Conservation (phyloP, 2,329 filamentous ascomycete species). For the Diaporthe citri region DNA sequence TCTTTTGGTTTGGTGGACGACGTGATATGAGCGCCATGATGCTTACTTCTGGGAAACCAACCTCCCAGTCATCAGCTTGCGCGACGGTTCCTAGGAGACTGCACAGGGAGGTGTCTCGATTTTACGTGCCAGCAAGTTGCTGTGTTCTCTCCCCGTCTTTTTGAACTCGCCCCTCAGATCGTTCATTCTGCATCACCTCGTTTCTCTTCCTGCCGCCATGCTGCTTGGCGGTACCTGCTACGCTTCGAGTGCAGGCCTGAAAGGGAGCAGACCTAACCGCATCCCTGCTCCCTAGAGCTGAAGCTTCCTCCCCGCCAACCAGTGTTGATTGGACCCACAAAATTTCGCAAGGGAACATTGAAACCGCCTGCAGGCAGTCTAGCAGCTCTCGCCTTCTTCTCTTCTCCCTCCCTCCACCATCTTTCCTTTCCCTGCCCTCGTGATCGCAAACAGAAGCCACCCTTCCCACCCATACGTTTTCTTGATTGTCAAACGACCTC, state of each 20-base stretch:
- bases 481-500: constrained; percentile 2
- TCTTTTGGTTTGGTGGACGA: neutral
- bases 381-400: constrained; percentile 22
- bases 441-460: constrained; percentile 19
- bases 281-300: constrained; percentile 30
- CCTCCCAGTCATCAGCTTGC: neutral
- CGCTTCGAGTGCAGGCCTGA: constrained; percentile 11
- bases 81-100: too few relatives aligned
- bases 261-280: constrained; percentile 5
- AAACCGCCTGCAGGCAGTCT: constrained; percentile 32
- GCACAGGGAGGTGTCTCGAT: neutral
- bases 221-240: neutral
- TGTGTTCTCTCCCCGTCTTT: neutral
- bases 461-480: neutral
- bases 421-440: constrained; percentile 7
- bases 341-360: constrained; percentile 32
- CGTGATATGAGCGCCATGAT: neutral
- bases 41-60: neutral
- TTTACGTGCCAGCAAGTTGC: constrained; percentile 1
- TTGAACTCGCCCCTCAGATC: neutral
- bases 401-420: constrained; percentile 25
- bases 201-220: neutral
- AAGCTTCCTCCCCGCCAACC: constrained; percentile 36
- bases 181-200: constrained; percentile 1
- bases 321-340: constrained; percentile 37